Percentiles rank a stretch among this genome's conserved stretches.
These are phyloP conservation scores for Vaccinium vitisidaea DNA, from an alignment of 148 eudicot genomes.

Conservation along the genomic window DNA sequence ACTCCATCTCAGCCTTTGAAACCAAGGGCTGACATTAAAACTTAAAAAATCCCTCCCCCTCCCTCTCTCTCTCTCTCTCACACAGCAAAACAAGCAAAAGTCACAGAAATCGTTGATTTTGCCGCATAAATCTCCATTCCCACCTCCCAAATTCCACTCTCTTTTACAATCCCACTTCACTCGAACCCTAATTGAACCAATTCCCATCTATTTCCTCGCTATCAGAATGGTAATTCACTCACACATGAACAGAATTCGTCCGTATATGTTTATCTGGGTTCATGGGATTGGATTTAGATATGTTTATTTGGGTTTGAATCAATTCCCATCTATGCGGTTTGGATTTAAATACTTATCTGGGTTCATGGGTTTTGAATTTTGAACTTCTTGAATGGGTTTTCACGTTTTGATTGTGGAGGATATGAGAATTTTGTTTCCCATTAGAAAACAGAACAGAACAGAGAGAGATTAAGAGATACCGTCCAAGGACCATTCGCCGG, in stretches of 20 bases:
- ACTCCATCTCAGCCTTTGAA: too few relatives aligned
- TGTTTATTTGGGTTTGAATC: not conserved
- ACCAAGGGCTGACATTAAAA: too few relatives aligned
- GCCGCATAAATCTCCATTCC: not conserved
- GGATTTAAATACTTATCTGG: not conserved
- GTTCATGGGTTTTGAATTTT: not conserved
- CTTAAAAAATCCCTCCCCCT: too few relatives aligned
- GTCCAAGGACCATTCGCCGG: too few relatives aligned
- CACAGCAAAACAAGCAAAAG: not conserved
- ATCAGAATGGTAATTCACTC: not conserved
- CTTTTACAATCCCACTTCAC: not conserved
- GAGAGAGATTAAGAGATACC: too few relatives aligned
- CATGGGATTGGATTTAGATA: too few relatives aligned
- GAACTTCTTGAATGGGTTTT: not conserved
- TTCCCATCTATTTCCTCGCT: not conserved
- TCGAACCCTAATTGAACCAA: constrained; percentile 13
- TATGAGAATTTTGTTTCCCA: not conserved
- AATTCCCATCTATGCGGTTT: not conserved
- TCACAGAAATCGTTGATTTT: not conserved
- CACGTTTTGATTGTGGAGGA: not conserved
- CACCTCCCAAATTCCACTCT: not conserved
- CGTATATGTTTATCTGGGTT: not conserved
- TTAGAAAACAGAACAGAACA: too few relatives aligned
- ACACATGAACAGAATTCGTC: not conserved
- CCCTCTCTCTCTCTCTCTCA: too few relatives aligned